A percentile compares a stretch with the other conserved stretches of the same genome.
Conservation (phyloP, 2,329 filamentous ascomycete genomes). For the Aspergillus fructus region DNA sequence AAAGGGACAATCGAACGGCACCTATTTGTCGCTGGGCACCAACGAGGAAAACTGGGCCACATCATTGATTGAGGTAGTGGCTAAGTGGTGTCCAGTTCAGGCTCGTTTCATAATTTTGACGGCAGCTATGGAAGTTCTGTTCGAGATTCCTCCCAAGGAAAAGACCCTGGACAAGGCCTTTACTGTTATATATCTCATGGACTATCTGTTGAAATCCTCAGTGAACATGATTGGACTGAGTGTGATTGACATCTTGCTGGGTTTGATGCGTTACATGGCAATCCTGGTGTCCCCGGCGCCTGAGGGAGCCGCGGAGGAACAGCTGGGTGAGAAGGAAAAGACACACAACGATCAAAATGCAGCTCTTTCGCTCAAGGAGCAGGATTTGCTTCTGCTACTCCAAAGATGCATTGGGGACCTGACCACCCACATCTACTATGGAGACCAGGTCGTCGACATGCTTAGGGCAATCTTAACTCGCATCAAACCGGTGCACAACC, state of each 20-base stretch:
- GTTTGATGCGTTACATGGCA: slow-evolving; percentile 80
- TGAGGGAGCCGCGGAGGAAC: slow-evolving; percentile 31
- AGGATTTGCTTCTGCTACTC: slow-evolving; percentile 67
- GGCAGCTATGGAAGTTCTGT: slow-evolving; percentile 73
- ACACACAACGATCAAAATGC: slow-evolving; percentile 11
- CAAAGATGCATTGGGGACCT: slow-evolving; percentile 85
- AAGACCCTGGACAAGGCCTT: slow-evolving; percentile 72
- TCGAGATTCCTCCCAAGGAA: slow-evolving; percentile 67
- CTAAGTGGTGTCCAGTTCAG: slow-evolving; percentile 88
- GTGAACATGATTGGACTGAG: slow-evolving; percentile 94
- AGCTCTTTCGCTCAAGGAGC: slow-evolving; percentile 53
- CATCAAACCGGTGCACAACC: slow-evolving; percentile 63
- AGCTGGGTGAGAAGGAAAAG: slow-evolving; percentile 21
- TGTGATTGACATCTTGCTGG: slow-evolving; percentile 89
- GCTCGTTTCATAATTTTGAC: slow-evolving; percentile 89
- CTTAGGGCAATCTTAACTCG: slow-evolving; percentile 75
- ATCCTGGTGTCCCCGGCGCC: slow-evolving; percentile 67
- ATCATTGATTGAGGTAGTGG: slow-evolving; percentile 74
- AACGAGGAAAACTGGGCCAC: slow-evolving; percentile 71
- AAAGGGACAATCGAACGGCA: slow-evolving; percentile 56
- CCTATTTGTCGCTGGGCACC: slow-evolving; percentile 41
- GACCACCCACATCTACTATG: slow-evolving; percentile 94
- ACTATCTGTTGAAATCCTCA: slow-evolving; percentile 78
- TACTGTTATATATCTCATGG: slow-evolving; percentile 73
- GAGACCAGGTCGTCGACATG: slow-evolving; percentile 95